Evolutionary conservation across 2,329 filamentous ascomycete species (phyloP).

Genomic region (Fusarium sublunatum): DNA sequence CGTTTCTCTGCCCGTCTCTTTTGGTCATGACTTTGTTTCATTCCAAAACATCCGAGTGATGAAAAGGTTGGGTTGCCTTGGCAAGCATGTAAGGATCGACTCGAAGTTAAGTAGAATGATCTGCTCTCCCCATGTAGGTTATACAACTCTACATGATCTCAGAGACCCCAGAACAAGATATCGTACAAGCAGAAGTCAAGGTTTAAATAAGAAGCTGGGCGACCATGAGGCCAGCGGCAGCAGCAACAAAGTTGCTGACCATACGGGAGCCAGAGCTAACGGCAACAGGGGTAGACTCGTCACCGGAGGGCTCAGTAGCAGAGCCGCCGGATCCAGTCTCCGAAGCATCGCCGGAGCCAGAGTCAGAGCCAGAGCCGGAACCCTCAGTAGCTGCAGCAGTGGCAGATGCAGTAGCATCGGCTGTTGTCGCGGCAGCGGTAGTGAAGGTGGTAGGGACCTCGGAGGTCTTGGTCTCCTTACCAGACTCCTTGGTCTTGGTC

Average conservation of each 20-base stretch:
- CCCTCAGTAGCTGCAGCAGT: constrained; percentile 26
- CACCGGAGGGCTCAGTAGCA: constrained; percentile 22
- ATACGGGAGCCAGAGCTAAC: constrained; percentile 45
- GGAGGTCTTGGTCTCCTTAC: constrained; percentile 11
- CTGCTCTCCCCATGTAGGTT: constrained; percentile 44
- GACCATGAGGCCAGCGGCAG: constrained; percentile 45
- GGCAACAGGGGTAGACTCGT: constrained; percentile 31
- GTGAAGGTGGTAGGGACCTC: constrained; percentile 31
- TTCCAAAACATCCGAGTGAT: constrained; percentile 28
- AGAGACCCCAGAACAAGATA: constrained; percentile 38
- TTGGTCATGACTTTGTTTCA: constrained; percentile 22
- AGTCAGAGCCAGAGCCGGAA: constrained; percentile 36
- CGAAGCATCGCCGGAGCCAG: constrained; percentile 22
- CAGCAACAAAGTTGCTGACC: constrained; percentile 45
- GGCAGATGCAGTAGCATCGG: constrained; percentile 25
- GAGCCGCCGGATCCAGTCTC: constrained; percentile 22
- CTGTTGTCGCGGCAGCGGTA: constrained; percentile 23
- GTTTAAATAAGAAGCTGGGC: constrained; percentile 49
- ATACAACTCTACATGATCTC: constrained; percentile 44
- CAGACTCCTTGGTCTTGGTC: constrained; percentile 10
- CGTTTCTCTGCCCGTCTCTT: constrained; percentile 24
- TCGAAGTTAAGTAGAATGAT: constrained; percentile 49
- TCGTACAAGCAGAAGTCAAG: constrained; percentile 44
- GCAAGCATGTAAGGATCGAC: constrained; percentile 45
- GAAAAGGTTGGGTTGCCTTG: constrained; percentile 34